phyloP scores from a whole-genome alignment of 192 early-diverging fungal genomes.

The Mortierella alpina region DNA sequence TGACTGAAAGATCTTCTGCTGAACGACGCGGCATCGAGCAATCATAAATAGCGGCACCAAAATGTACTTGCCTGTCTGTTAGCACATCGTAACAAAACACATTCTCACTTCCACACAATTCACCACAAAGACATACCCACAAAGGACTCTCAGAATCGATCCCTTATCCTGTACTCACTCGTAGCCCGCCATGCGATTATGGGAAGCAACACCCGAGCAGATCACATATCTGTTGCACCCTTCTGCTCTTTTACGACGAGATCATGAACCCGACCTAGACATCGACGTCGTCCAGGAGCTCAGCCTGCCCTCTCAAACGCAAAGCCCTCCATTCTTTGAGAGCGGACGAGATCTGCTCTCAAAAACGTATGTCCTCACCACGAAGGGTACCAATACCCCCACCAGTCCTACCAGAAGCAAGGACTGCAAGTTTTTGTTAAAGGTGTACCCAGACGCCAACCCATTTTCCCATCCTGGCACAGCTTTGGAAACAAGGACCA shows the following conservation, averaged over 20 bases:
- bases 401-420: neutral
- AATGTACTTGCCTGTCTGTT: too few relatives aligned
- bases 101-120: too few relatives aligned
- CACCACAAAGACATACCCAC: too few relatives aligned
- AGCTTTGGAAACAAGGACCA: neutral
- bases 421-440: slow-evolving; percentile 11
- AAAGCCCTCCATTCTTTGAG: neutral
- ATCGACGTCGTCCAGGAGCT: too few relatives aligned
- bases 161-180: neutral
- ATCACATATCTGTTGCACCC: slow-evolving; percentile 10
- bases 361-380: slow-evolving; percentile 10
- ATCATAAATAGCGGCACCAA: too few relatives aligned
- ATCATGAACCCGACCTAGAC: slow-evolving; percentile 1
- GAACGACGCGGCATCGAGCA: too few relatives aligned
- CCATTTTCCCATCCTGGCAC: slow-evolving; percentile 14
- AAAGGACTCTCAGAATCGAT: neutral
- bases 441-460: slow-evolving; percentile 7
- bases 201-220: slow-evolving; percentile 20
- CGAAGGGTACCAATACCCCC: neutral
- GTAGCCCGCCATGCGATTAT: neutral
- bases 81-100: too few relatives aligned
- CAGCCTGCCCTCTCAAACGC: too few relatives aligned
- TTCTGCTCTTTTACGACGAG: neutral
- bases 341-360: slow-evolving; percentile 12
- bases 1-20: too few relatives aligned